Percentiles rank a stretch among this genome's conserved stretches.
Evolutionary conservation across 2,329 filamentous ascomycete genomes (phyloP).

Genomic region (Fusarium sacchari): DNA sequence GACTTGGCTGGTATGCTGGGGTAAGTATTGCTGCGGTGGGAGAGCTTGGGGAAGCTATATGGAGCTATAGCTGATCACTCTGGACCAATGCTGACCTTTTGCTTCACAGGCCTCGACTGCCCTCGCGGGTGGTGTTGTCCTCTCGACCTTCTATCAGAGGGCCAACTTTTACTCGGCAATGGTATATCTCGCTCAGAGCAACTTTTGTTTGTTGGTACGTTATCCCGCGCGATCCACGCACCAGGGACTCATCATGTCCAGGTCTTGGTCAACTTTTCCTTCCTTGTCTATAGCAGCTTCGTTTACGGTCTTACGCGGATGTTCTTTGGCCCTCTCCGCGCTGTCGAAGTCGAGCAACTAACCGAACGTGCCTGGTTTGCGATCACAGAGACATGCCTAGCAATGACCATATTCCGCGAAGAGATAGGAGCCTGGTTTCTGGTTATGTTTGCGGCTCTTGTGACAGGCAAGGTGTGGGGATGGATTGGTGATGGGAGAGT

Average conservation of each 20-base stretch:
- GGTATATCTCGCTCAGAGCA: slow-evolving; percentile 96
- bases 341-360: slow-evolving; percentile 95
- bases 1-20: slow-evolving; percentile 69
- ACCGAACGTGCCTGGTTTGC: slow-evolving; percentile 99
- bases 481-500: slow-evolving; percentile 98
- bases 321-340: slow-evolving; percentile 88
- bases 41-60: slow-evolving; percentile 39
- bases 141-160: slow-evolving; percentile 92
- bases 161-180: slow-evolving; percentile 99
- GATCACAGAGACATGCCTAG: slow-evolving; percentile 93
- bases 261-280: slow-evolving; percentile 91
- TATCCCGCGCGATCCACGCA: neutral
- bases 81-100: slow-evolving; percentile 31
- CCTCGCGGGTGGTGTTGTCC: slow-evolving; percentile 83
- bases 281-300: slow-evolving; percentile 81
- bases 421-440: slow-evolving; percentile 95
- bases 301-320: slow-evolving; percentile 89
- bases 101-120: slow-evolving; percentile 76
- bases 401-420: slow-evolving; percentile 98
- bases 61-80: slow-evolving; percentile 35
- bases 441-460: slow-evolving; percentile 92
- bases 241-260: slow-evolving; percentile 48
- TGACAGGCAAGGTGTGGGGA: slow-evolving; percentile 96
- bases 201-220: slow-evolving; percentile 88
- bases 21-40: slow-evolving; percentile 54